phyloP scores from a whole-genome alignment of 169 alveolate species.

The Theileria annulata region DNA sequence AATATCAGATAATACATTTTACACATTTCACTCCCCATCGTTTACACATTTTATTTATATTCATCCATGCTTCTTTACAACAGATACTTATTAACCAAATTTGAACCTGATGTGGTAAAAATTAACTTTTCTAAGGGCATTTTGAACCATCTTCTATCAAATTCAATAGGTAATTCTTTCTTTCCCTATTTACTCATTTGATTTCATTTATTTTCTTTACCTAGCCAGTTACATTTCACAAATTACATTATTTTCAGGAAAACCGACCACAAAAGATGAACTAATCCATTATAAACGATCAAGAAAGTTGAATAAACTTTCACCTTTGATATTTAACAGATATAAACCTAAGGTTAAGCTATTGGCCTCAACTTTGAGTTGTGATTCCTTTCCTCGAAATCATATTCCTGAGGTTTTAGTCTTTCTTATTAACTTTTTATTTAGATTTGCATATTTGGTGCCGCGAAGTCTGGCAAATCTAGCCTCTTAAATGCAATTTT shows the following conservation, averaged over 20 bases:
- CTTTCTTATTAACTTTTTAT: not conserved
- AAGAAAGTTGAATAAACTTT: conserved; percentile 57
- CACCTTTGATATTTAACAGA: conserved; percentile 72
- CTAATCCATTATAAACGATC: conserved; percentile 40
- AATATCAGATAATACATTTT: not conserved
- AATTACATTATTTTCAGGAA: conserved; percentile 30
- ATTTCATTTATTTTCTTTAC: not conserved
- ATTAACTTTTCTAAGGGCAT: conserved; percentile 47
- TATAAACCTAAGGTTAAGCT: conserved; percentile 70
- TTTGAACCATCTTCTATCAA: conserved; percentile 52
- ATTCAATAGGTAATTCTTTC: conserved; percentile 43
- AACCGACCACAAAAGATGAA: conserved; percentile 63
- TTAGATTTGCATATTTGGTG: conserved; percentile 76
- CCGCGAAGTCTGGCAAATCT: conserved; percentile 78
- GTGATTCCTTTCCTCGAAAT: conserved; percentile 30
- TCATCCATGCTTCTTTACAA: conserved; percentile 20
- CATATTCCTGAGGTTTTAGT: conserved; percentile 58
- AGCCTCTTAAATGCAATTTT: conserved; percentile 75
- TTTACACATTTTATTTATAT: conserved; percentile 1
- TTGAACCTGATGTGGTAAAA: conserved; percentile 13
- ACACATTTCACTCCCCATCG: conserved; percentile 9
- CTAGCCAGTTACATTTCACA: not conserved
- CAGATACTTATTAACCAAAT: conserved; percentile 18
- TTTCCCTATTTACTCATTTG: not conserved
- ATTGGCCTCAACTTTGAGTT: conserved; percentile 30